Conservation (phyloP, 768 basidiomycete species). For the Suillus luteus region DNA sequence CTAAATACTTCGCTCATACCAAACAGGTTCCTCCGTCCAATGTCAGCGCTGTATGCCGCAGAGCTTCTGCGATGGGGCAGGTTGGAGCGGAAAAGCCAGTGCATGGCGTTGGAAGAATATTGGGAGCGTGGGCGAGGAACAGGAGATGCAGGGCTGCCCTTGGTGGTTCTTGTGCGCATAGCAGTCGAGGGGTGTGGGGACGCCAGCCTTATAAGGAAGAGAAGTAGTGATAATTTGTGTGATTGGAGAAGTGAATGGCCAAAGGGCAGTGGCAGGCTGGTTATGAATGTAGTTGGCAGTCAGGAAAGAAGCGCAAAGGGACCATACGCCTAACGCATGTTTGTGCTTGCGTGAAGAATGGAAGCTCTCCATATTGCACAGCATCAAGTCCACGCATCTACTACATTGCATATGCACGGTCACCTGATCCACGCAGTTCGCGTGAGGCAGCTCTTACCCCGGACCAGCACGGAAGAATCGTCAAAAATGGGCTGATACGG, state of each 20-base stretch:
- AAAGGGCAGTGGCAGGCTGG: constrained; percentile 10
- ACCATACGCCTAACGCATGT: constrained; percentile 30
- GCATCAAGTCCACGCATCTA: constrained; percentile 33
- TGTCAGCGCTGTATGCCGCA: constrained; percentile 58
- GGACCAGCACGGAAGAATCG: neutral
- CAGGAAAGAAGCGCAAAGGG: constrained; percentile 20
- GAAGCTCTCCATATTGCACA: constrained; percentile 18
- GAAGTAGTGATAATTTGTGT: constrained; percentile 14
- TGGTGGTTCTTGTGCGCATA: constrained; percentile 31
- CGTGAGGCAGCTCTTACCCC: constrained; percentile 20
- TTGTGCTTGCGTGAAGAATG: constrained; percentile 16
- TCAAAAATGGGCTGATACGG: neutral
- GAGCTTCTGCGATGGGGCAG: constrained; percentile 62
- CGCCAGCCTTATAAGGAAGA: constrained; percentile 18
- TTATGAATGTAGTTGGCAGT: constrained; percentile 19
- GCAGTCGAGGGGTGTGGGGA: constrained; percentile 10
- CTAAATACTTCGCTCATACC: constrained; percentile 79
- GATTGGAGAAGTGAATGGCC: constrained; percentile 10
- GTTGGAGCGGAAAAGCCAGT: constrained; percentile 78
- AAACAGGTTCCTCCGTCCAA: constrained; percentile 72
- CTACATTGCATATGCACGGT: constrained; percentile 17
- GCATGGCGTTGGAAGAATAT: constrained; percentile 42
- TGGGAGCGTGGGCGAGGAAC: constrained; percentile 32
- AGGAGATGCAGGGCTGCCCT: constrained; percentile 22
- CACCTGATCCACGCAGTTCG: constrained; percentile 27